Evolutionary conservation across 345 rosid species (phyloP).

Genomic region (Hibiscus syriacus): DNA sequence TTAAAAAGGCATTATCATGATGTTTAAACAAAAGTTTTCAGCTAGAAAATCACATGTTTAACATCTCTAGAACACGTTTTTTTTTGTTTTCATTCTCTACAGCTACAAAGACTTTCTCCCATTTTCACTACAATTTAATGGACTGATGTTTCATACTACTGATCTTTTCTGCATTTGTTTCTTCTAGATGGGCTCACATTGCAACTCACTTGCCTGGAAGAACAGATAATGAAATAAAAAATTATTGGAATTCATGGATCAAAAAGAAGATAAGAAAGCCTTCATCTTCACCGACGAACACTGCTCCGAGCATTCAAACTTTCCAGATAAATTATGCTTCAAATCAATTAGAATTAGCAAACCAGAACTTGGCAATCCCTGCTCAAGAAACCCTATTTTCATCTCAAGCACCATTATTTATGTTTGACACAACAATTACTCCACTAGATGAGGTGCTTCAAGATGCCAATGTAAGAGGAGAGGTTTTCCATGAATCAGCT

Average conservation of each 20-base stretch:
- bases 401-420: slow-evolving; percentile 56
- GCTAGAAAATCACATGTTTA: neutral
- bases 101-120: neutral
- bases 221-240: slow-evolving; percentile 92
- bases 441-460: slow-evolving; percentile 7
- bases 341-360: slow-evolving; percentile 35
- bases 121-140: neutral
- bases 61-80: neutral
- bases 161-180: neutral
- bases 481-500: neutral
- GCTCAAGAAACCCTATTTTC: slow-evolving; percentile 51
- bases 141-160: neutral
- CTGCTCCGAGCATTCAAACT: slow-evolving; percentile 12
- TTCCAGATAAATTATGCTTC: slow-evolving; percentile 32
- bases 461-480: neutral
- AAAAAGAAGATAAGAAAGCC: slow-evolving; percentile 86
- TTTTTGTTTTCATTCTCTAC: no score
- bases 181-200: slow-evolving; percentile 83
- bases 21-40: slow-evolving; percentile 15
- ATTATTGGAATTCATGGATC: slow-evolving; percentile 99
- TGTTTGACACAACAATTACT: slow-evolving; percentile 46
- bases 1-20: slow-evolving; percentile 18
- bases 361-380: slow-evolving; percentile 30
- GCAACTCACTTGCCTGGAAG: slow-evolving; percentile 94
- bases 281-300: slow-evolving; percentile 19